Conservation (phyloP, 176 grass and related monocot genomes). For the Themeda triandra region DNA sequence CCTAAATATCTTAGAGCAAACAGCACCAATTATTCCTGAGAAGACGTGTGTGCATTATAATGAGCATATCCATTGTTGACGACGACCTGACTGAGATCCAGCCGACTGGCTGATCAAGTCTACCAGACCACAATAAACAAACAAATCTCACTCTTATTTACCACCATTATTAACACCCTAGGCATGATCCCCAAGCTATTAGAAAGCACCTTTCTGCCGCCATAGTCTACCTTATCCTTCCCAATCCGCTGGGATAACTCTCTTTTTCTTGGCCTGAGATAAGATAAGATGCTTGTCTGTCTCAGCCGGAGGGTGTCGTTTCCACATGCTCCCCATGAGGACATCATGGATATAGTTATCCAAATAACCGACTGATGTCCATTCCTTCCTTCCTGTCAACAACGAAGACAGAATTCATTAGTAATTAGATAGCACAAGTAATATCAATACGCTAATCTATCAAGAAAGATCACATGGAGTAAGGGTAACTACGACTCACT, state of each 20-base stretch:
- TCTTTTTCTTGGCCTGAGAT: constrained; percentile 15
- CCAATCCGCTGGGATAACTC: constrained; percentile 30
- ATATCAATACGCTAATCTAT: not conserved
- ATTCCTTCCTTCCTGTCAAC: not conserved
- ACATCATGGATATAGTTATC: constrained; percentile 10
- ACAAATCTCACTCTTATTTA: constrained; percentile 20
- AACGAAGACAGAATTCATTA: not conserved
- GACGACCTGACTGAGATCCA: constrained; percentile 17
- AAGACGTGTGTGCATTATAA: not conserved
- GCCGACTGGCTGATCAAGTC: not conserved
- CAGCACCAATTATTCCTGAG: not conserved
- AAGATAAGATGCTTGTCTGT: constrained; percentile 40
- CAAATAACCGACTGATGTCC: not conserved
- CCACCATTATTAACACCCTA: constrained; percentile 3
- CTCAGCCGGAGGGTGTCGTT: not conserved
- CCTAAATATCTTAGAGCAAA: not conserved
- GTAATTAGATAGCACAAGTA: not conserved
- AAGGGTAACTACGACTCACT: constrained; percentile 2
- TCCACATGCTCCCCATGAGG: constrained; percentile 21
- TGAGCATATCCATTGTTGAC: not conserved
- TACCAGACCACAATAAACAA: constrained; percentile 27
- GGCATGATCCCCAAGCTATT: constrained; percentile 20
- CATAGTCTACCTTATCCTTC: constrained; percentile 30
- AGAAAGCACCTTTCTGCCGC: not conserved
- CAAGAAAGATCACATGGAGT: constrained; percentile 24